Evolutionary conservation across 2,329 filamentous ascomycete species (phyloP).

Genomic region (Apiospora saccharicola): DNA sequence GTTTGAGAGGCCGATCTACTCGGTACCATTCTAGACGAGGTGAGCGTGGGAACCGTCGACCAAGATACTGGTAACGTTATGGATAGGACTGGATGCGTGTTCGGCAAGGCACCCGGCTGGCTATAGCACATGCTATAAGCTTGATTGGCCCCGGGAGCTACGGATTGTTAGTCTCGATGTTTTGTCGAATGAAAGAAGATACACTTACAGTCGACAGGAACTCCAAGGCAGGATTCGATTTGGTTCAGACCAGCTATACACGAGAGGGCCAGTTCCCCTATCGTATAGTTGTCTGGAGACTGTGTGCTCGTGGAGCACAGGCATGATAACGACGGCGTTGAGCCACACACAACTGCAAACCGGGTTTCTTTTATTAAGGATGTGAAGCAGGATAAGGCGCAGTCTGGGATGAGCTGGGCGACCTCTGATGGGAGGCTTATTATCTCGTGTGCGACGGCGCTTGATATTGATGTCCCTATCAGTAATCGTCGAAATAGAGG

Average conservation of each 20-base stretch:
- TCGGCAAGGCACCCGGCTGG: slow-evolving; percentile 57
- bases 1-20: slow-evolving; percentile 26
- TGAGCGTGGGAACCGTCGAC: neutral
- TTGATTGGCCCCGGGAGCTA: slow-evolving; percentile 52
- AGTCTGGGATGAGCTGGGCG: slow-evolving; percentile 37
- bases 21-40: neutral
- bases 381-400: slow-evolving; percentile 59
- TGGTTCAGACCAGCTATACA: slow-evolving; percentile 66
- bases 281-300: slow-evolving; percentile 68
- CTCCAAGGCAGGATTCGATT: slow-evolving; percentile 58
- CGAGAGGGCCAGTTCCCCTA: slow-evolving; percentile 75
- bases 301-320: slow-evolving; percentile 66
- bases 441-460: slow-evolving; percentile 32
- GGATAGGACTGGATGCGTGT: slow-evolving; percentile 65
- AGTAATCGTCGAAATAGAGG: slow-evolving; percentile 37
- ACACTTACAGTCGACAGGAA: slow-evolving; percentile 50
- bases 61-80: slow-evolving; percentile 58
- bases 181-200: too few relatives aligned
- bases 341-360: slow-evolving; percentile 55
- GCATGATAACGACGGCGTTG: slow-evolving; percentile 63
- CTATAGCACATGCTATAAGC: slow-evolving; percentile 67
- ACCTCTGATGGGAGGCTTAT: slow-evolving; percentile 39
- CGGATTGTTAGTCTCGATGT: neutral
- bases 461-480: slow-evolving; percentile 40
- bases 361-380: slow-evolving; percentile 70